Conservation (phyloP, 2,329 filamentous ascomycete genomes). For the Sphaerulina musiva region DNA sequence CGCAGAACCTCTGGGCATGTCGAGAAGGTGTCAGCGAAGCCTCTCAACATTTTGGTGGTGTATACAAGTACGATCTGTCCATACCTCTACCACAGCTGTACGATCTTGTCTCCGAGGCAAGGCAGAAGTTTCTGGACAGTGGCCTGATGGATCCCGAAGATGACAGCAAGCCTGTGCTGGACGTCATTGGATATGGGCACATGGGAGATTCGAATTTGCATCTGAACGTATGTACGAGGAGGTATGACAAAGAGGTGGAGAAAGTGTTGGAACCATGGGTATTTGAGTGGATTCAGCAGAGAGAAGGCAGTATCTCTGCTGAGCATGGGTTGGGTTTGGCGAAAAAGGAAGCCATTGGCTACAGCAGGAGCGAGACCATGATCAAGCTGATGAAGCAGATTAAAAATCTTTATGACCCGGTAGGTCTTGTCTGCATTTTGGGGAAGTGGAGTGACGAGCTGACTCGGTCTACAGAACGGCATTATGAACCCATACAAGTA, state of each 20-base stretch:
- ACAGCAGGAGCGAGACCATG: constrained; percentile 83
- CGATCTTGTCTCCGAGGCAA: constrained; percentile 76
- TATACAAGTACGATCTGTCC: constrained; percentile 98
- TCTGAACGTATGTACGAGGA: constrained; percentile 75
- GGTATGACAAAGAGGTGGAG: constrained; percentile 84
- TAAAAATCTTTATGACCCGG: constrained; percentile 89
- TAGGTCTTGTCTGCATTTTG: constrained; percentile 46
- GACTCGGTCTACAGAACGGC: constrained; percentile 59
- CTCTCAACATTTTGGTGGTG: constrained; percentile 81
- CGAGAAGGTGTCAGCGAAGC: constrained; percentile 89
- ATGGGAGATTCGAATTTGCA: constrained; percentile 98
- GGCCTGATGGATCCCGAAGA: constrained; percentile 69
- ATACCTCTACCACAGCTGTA: constrained; percentile 87
- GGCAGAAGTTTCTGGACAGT: constrained; percentile 62
- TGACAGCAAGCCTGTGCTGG: constrained; percentile 69
- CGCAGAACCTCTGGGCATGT: constrained; percentile 79
- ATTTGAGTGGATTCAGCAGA: constrained; percentile 90
- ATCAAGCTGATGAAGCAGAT: constrained; percentile 89
- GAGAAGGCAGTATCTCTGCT: constrained; percentile 88
- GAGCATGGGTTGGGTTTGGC: constrained; percentile 91
- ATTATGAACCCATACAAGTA: constrained; percentile 99
- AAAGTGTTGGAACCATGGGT: constrained; percentile 86
- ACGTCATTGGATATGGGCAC: constrained; percentile 93
- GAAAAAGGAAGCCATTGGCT: constrained; percentile 93
- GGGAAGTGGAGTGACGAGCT: neutral